Base-by-base conservation (phyloP, 805 yeast species). In the Metschnikowia baotianmanensis region DNA sequence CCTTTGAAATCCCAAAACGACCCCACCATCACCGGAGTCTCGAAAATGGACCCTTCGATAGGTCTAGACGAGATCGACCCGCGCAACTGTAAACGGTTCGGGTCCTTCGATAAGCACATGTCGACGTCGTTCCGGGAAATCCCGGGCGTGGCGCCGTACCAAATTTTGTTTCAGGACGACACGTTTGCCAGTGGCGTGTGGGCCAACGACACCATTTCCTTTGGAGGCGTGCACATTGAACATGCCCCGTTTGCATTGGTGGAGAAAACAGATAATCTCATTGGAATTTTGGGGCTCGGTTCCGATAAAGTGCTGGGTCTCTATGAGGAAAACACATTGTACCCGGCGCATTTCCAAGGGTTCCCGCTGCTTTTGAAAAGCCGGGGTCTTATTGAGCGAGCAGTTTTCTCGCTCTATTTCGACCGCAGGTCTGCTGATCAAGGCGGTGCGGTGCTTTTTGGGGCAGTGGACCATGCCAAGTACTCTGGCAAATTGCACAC, bases 221-320 rank as follows among this genome's bases (percentile, higher is more conserved):
- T 86, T 39, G 79, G 80, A 31, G 77, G 68, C 31, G 61, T 71
- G 10, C 58, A 68, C 2, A 63, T 86, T 9, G 44, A 63, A 0
- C 62, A 69, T 40, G 63, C 83, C 15, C 77, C 87, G 3, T 76
- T 89, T 61, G 96, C 93, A 2, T 77, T 87, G 16, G 93, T 85
- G 2, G 77, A 78, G 52, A 58, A 61, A 17, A 76, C 86, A 2
- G 77, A 80, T 45, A 78, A 89, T 4, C 59, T 78, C 5, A 63
- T 74, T 43, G 91, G 95, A 41, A 90, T 86, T 22, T 62, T 85
- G 31, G 89, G 90, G 18, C 77, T 85, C 46, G 91, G 91, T 8
- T 66, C 83, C 48, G 38, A 50, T 24, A 32, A 38, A 20, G 12
- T 42, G 17, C 20, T 19, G 20, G 6, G 43, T 12, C 45, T 47